phyloP scores from a whole-genome alignment of 176 grass and related monocot species.

The Olyra latifolia region DNA sequence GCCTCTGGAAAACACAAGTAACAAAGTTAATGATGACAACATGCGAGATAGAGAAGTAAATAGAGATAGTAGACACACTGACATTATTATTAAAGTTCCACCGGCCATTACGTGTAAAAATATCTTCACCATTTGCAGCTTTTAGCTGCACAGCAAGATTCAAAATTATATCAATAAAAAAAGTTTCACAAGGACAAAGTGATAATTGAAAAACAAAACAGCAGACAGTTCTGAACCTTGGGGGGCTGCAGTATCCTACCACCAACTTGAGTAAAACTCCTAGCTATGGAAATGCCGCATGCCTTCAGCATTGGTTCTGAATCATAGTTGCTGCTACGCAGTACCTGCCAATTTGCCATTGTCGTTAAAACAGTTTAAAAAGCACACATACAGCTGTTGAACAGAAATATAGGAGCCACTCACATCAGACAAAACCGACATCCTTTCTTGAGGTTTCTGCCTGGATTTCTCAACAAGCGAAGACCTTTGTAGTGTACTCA shows the following conservation, averaged over 20 bases:
- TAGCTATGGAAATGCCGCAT: conserved; percentile 64
- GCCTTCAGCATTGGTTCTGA: conserved; percentile 69
- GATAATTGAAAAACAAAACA: not conserved
- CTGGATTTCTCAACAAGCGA: conserved; percentile 90
- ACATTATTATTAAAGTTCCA: conserved; percentile 99
- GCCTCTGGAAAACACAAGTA: conserved; percentile 47
- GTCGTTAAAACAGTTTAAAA: not conserved
- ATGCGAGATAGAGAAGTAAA: not conserved
- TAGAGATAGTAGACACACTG: not conserved
- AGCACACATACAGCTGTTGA: not conserved
- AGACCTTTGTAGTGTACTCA: conserved; percentile 67
- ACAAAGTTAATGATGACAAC: conserved; percentile 14
- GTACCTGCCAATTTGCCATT: conserved; percentile 44
- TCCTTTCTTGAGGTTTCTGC: conserved; percentile 90
- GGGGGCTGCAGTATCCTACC: conserved; percentile 71
- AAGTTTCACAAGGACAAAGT: not conserved
- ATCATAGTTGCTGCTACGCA: conserved; percentile 62
- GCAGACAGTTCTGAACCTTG: conserved; percentile 38
- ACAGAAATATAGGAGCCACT: not conserved
- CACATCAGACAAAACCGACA: conserved; percentile 66
- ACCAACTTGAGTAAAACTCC: conserved; percentile 63
- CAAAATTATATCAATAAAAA: not conserved
- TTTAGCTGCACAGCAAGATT: conserved; percentile 52
- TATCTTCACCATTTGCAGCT: conserved; percentile 71
- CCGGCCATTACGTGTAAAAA: conserved; percentile 68